Conservation (phyloP, 805 yeast species). For the Metschnikowia continentalis region DNA sequence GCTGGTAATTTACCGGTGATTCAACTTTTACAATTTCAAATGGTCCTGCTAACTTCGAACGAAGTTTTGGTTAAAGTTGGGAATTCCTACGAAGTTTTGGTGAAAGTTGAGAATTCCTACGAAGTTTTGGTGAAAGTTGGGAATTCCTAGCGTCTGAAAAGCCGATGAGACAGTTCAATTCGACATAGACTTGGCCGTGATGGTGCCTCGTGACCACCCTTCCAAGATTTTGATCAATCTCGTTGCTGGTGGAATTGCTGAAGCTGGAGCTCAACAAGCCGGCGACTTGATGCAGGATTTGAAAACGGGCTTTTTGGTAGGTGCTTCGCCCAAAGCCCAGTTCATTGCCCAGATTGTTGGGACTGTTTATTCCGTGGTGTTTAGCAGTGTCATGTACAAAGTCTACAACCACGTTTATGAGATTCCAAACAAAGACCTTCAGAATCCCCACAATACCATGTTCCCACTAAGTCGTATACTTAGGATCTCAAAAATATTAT, state of each 20-base stretch:
- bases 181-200: too few species aligned
- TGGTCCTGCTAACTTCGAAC: too few species aligned
- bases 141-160: too few species aligned
- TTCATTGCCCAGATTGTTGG: constrained; percentile 88
- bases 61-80: too few species aligned
- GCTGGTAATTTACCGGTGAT: too few species aligned
- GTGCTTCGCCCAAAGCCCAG: constrained; percentile 91
- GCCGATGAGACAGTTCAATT: too few species aligned
- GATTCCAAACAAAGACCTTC: constrained; percentile 76
- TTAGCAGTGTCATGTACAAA: constrained; percentile 78
- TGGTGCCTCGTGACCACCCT: constrained; percentile 70
- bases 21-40: too few species aligned
- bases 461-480: too few species aligned
- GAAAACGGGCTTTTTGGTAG: constrained; percentile 87
- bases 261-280: constrained; percentile 98
- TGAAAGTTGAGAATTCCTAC: too few species aligned
- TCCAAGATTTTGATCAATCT: constrained; percentile 80
- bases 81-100: too few species aligned
- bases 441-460: constrained; percentile 67
- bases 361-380: constrained; percentile 73
- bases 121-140: too few species aligned
- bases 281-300: constrained; percentile 97
- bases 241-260: constrained; percentile 95
- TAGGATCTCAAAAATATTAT: too few species aligned
- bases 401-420: constrained; percentile 78